Percentiles rank a stretch among this genome's conserved stretches.
phyloP scores from a whole-genome alignment of 164 flowering plant genomes.

The Chimonanthus salicifolius region DNA sequence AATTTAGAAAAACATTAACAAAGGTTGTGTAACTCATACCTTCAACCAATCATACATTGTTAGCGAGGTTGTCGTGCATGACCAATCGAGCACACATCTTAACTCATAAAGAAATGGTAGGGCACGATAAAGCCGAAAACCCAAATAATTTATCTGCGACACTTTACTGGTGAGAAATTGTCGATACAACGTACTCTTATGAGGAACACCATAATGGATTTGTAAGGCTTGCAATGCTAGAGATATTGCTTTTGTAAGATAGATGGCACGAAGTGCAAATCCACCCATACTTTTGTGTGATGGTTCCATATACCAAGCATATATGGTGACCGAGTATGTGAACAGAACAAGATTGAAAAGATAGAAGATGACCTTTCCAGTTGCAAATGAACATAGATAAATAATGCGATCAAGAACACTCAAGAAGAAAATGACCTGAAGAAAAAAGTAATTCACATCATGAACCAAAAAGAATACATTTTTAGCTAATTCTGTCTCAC shows the following conservation, averaged over 20 bases:
- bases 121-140: slow-evolving; percentile 92
- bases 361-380: slow-evolving; percentile 80
- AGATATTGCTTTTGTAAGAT: slow-evolving; percentile 79
- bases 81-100: slow-evolving; percentile 98
- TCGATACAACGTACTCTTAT: slow-evolving; percentile 83
- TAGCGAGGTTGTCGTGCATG: slow-evolving; percentile 93
- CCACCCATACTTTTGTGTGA: slow-evolving; percentile 48
- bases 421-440: slow-evolving; percentile 88
- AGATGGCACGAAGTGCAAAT: slow-evolving; percentile 90
- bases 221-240: slow-evolving; percentile 88
- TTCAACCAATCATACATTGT: slow-evolving; percentile 99
- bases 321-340: slow-evolving; percentile 70
- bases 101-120: slow-evolving; percentile 94
- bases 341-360: slow-evolving; percentile 73
- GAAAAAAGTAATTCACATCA: not conserved
- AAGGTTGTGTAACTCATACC: slow-evolving; percentile 33
- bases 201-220: slow-evolving; percentile 84
- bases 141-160: slow-evolving; percentile 69
- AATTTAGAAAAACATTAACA: not conserved
- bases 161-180: slow-evolving; percentile 88
- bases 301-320: slow-evolving; percentile 87
- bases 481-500: not conserved
- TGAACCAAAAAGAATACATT: not conserved
- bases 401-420: slow-evolving; percentile 93
- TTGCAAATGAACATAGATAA: slow-evolving; percentile 92